A percentile compares a stretch with the other conserved stretches of the same genome.
These are phyloP conservation scores for Oryza longistaminata DNA, from an alignment of 176 grass and related monocot genomes.

Conservation along the genomic window DNA sequence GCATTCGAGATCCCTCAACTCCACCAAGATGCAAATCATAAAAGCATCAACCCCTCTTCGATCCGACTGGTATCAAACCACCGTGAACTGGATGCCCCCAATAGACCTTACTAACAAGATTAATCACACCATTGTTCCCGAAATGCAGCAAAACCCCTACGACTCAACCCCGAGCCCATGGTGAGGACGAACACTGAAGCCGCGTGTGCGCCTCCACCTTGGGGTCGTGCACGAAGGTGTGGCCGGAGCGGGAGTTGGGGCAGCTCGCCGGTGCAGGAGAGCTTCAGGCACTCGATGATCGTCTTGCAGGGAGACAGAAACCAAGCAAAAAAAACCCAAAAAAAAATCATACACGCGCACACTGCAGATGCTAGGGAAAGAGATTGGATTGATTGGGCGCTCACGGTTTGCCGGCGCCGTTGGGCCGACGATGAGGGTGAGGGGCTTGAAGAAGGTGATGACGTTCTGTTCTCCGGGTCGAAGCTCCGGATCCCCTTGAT, in stretches of 20 bases:
- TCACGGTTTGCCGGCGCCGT: conserved; percentile 89
- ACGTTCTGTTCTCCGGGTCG: conserved; percentile 98
- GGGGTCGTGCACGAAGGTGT: conserved; percentile 94
- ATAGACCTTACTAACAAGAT: background rate
- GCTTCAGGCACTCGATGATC: conserved; percentile 98
- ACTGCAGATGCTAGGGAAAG: background rate
- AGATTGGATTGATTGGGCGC: conserved; percentile 29
- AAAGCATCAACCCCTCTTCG: background rate
- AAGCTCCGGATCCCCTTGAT: conserved; percentile 98
- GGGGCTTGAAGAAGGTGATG: conserved; percentile 96
- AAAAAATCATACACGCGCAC: background rate
- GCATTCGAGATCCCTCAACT: background rate
- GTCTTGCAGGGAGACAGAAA: conserved; percentile 55
- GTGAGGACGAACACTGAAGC: background rate
- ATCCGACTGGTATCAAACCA: background rate
- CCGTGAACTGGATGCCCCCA: background rate
- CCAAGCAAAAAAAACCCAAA: conserved; percentile 7
- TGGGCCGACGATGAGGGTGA: conserved; percentile 98
- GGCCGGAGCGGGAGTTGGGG: conserved; percentile 90
- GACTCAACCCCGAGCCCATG: too few species aligned
- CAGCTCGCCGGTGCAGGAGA: conserved; percentile 91
- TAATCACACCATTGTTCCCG: background rate
- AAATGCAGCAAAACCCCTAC: conserved; percentile 1
- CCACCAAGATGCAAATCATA: background rate
- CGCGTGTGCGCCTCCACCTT: conserved; percentile 44